Base-by-base conservation (phyloP, 441 rosid genomes). In the Jatropha podagrica region DNA sequence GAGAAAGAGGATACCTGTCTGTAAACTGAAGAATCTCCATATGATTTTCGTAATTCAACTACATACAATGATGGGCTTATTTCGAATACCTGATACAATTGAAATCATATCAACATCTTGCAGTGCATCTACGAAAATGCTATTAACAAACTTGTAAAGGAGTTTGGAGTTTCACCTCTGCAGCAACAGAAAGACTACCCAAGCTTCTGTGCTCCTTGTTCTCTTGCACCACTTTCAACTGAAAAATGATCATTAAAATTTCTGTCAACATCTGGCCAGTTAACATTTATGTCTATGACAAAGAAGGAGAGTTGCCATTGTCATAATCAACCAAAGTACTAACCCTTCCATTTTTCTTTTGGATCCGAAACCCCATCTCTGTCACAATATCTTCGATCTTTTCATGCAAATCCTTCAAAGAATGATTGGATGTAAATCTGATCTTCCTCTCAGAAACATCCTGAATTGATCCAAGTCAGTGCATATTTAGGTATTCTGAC, bases 401-500 rank as follows among this genome's bases (percentile, higher is more conserved):
- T 84, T 87, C 86, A 3, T 92, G 84, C 89, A 94, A 82, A 78
- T 94, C 90, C 82, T 85, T 94, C 11, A 86, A 85, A 3, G 91
- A 89, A 78, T 74, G 89, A 88, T 88, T 86, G 76, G 99, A 96
- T 73, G 99, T 90, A 76, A 96, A 96, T 79, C 98, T 90, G 80
- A 92, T 88, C 82, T 90, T 96, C 86, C 99, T 90, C 83, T 96
- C 96, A 8, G 99, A 94, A 72, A 91, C 85, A 76, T 91, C 89
- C 99, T 96, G 67, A 38, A 69, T 63, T 7, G 10, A 27, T 44
- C 42, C 60, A 27, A 71, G 20, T 63, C 76, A 54, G 1, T 14
- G 23, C 38, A 40, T 37, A 68, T 32, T 52, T 56, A 68, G 76
- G 20, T 37, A 9, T 17, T 49, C 56, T 56, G 12, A 37, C 41